phyloP scores from a whole-genome alignment of 441 rosid species.

The Jatropha podagrica region DNA sequence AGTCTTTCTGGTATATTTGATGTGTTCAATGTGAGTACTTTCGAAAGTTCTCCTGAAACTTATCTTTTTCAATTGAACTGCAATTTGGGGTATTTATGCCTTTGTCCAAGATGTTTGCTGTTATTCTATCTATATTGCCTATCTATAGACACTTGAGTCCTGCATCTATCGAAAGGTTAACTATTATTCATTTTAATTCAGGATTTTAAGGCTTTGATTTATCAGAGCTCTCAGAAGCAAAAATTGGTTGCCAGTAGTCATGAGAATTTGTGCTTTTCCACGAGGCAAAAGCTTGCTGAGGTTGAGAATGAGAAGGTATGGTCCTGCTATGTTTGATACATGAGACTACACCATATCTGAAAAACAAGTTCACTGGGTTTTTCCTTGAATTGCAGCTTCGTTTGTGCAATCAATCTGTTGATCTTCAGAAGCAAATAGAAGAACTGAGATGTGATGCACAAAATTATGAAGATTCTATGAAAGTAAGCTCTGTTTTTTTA shows the following conservation, averaged over 20 bases:
- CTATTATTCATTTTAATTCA: constrained; percentile 29
- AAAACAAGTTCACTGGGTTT: not conserved
- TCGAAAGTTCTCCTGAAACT: not conserved
- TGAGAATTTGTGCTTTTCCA: constrained; percentile 38
- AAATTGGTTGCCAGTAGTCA: constrained; percentile 41
- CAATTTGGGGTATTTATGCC: constrained; percentile 2
- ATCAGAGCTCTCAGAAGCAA: constrained; percentile 50
- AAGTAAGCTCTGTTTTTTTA: constrained; percentile 34
- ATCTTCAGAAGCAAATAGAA: constrained; percentile 54
- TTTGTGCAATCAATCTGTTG: constrained; percentile 43
- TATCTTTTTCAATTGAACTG: not conserved
- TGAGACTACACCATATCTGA: not conserved
- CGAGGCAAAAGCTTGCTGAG: constrained; percentile 50
- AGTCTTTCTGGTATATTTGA: constrained; percentile 42
- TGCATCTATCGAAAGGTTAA: constrained; percentile 17
- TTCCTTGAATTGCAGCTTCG: constrained; percentile 40
- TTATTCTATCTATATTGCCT: not conserved
- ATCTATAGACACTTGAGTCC: not conserved
- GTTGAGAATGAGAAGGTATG: constrained; percentile 73
- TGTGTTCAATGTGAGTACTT: constrained; percentile 58
- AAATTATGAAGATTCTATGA: constrained; percentile 48
- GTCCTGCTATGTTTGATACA: not conserved
- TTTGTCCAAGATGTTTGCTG: not conserved
- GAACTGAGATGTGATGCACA: constrained; percentile 44
- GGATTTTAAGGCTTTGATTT: constrained; percentile 56